A percentile compares a stretch with the other conserved stretches of the same genome.
Conservation (phyloP, 2,329 filamentous ascomycete species). For the Aspergillus uvarum region DNA sequence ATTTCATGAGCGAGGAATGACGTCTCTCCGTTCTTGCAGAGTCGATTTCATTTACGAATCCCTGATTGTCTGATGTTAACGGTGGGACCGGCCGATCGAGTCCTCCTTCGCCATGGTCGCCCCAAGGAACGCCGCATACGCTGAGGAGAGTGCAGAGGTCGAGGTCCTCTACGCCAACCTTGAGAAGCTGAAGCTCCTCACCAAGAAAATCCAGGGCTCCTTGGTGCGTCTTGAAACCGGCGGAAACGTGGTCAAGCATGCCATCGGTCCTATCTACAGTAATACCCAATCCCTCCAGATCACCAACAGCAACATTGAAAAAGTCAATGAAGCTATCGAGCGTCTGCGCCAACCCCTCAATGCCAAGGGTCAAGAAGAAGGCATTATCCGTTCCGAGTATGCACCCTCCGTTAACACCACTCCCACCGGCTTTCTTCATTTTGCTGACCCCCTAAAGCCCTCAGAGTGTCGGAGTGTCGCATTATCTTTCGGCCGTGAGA, state of each 20-base stretch:
- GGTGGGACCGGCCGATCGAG: constrained; percentile 19
- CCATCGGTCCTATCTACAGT: constrained; percentile 86
- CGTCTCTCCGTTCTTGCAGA: constrained; percentile 5
- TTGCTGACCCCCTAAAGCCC: constrained; percentile 51
- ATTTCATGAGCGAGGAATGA: constrained; percentile 11
- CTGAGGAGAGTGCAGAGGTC: constrained; percentile 67
- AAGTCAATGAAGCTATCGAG: constrained; percentile 82
- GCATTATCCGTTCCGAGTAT: constrained; percentile 78
- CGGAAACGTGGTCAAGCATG: constrained; percentile 86
- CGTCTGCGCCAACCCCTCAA: constrained; percentile 86
- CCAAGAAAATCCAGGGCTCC: constrained; percentile 92
- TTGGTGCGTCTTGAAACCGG: constrained; percentile 80
- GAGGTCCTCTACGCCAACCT: constrained; percentile 68
- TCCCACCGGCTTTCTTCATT: neutral
- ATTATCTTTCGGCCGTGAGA: constrained; percentile 87
- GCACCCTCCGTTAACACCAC: constrained; percentile 17
- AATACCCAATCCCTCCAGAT: constrained; percentile 88
- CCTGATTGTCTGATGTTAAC: constrained; percentile 15
- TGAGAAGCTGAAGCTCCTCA: constrained; percentile 88
- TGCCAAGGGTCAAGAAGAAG: constrained; percentile 86
- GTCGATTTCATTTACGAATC: constrained; percentile 5
- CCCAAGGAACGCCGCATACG: constrained; percentile 57
- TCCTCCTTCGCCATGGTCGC: constrained; percentile 49
- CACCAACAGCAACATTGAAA: constrained; percentile 86
- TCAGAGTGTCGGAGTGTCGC: constrained; percentile 74